phyloP scores from a whole-genome alignment of 345 rosid species.

The Nasturtium officinale region DNA sequence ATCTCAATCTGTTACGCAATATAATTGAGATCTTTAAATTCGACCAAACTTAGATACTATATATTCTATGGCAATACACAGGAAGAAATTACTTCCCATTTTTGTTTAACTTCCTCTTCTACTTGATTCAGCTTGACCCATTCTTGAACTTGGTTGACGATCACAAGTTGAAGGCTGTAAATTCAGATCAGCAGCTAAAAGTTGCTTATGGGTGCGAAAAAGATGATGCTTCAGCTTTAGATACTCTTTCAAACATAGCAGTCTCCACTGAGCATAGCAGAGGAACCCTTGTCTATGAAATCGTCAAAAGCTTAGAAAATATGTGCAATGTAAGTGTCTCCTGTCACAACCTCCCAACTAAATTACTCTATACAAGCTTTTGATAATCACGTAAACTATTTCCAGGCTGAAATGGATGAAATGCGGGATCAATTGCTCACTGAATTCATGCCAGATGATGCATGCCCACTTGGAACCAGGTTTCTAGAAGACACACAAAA shows the following conservation, averaged over 20 bases:
- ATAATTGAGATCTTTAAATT: background rate
- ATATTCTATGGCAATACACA: background rate
- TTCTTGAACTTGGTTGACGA: constrained; percentile 77
- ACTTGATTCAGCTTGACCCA: constrained; percentile 74
- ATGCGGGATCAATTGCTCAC: constrained; percentile 59
- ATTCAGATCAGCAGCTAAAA: constrained; percentile 43
- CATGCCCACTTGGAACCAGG: constrained; percentile 73
- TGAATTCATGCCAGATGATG: constrained; percentile 87
- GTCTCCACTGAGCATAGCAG: constrained; percentile 59
- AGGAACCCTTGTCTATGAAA: constrained; percentile 66
- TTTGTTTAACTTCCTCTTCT: constrained; percentile 19
- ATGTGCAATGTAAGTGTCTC: constrained; percentile 58
- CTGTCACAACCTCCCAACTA: constrained; percentile 18
- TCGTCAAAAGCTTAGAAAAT: constrained; percentile 65
- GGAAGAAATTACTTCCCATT: background rate
- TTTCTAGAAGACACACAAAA: constrained; percentile 52
- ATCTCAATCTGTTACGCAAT: background rate
- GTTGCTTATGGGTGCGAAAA: constrained; percentile 67
- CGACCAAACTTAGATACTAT: background rate
- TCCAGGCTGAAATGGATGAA: constrained; percentile 62
- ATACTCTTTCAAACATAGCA: constrained; percentile 60
- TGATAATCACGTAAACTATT: constrained; percentile 26
- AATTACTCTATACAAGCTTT: background rate
- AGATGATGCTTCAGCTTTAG: constrained; percentile 66
- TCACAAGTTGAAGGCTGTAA: constrained; percentile 67